Evolutionary conservation across 208 protist genomes (phyloP).

Genomic region (Crithidia bombi): DNA sequence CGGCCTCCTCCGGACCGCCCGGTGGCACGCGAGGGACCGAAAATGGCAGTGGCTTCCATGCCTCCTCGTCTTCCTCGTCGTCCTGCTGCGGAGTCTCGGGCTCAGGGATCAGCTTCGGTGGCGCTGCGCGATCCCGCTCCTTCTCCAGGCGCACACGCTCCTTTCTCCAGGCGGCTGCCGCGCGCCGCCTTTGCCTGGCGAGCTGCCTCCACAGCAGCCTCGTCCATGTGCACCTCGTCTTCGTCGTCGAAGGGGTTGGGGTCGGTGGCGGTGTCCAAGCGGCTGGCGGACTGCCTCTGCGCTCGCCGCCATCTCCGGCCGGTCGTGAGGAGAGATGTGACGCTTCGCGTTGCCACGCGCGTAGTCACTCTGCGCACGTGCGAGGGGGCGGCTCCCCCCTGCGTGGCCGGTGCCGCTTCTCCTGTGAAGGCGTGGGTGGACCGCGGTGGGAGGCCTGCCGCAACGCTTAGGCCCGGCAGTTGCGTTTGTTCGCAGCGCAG

Average conservation of each 20-base stretch:
- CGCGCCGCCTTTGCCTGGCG: conserved; percentile 18
- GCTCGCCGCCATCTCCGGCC: conserved; percentile 6
- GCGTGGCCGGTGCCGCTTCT: background rate
- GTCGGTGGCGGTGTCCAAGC: background rate
- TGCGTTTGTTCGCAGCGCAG: background rate
- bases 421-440: conserved; percentile 11
- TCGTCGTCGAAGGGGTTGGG: background rate
- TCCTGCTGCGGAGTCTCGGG: conserved; percentile 2
- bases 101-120: conserved; percentile 2
- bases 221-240: conserved; percentile 7
- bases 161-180: background rate
- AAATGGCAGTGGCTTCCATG: background rate
- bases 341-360: conserved; percentile 8
- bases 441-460: background rate
- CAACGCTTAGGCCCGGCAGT: background rate
- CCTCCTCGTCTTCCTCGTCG: conserved; percentile 24
- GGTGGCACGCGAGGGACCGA: conserved; percentile 14
- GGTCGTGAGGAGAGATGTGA: conserved; percentile 15
- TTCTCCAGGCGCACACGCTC: background rate
- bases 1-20: background rate
- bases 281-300: conserved; percentile 5
- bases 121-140: conserved; percentile 1
- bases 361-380: conserved; percentile 19
- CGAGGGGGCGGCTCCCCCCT: background rate
- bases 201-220: conserved; percentile 1